Evolutionary conservation across 495 filamentous ascomycete species (phyloP), one percentile per base, ranked within the genome.

Genomic region (Articulospora tetracladia): DNA sequence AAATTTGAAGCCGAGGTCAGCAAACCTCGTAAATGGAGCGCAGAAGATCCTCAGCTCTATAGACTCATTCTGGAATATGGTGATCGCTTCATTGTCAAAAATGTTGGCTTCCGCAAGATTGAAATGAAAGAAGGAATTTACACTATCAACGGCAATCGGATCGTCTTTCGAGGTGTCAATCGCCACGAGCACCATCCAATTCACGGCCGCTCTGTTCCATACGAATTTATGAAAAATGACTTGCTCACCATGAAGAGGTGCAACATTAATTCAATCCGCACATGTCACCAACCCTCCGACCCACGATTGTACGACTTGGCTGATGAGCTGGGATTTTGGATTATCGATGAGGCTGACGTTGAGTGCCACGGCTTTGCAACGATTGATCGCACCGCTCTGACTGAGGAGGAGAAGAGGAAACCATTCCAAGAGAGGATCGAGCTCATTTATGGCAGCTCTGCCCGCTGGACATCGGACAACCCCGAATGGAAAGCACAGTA

Each of bases 311-410:
- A 87, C 60, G 82, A 86, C 22, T 71, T 91, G 3, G 79, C 83
- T 27, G 85, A 91, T 59, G 83, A 89, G 64, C 70, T 90, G 36
- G 88, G 88, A 0, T 72, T 91, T 19, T 91, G 83, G 77, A 77
- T 91, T 12, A 76, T 90, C 54, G 86, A 89, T 55, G 88, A 91
- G 69, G 84, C 83, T 0, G 88, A 90, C 65, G 78, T 90, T 0
- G 88, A 90, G 69, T 89, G 85, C 61, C 87, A 89, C 57, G 87
- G 88, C 0, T 83, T 90, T 48, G 79, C 77, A 51, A 70, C 75
- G 30, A 76, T 82, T 32, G 78, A 79, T 20, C 6, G 30, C 6
- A 6, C 15, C 15, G 74, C 70, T 3, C 49, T 48, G 27, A 7
- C 24, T 11, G 34, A 60, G 3, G 15, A 32, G 2, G n/a, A 17